Evolutionary conservation across 1,284 basidiomycete species (phyloP).

Genomic region (Ceratobasidium sp.): DNA sequence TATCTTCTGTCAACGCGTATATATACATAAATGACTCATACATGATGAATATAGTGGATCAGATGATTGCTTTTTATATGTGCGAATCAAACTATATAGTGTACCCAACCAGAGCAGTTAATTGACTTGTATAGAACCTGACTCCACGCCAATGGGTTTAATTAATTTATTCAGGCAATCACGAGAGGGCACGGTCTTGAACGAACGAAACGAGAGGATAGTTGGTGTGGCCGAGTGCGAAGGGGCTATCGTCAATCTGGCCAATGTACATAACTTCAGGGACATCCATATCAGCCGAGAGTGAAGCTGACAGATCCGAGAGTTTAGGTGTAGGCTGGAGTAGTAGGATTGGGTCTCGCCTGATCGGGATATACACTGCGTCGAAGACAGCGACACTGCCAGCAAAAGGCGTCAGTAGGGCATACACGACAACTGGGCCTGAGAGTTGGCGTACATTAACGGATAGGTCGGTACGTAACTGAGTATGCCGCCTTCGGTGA

Average conservation of each 20-base stretch:
- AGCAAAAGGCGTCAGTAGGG: conserved; percentile 40
- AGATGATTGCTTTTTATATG: no score
- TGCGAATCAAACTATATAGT: no score
- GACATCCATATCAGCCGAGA: conserved; percentile 52
- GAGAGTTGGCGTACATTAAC: conserved; percentile 57
- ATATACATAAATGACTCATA: no score
- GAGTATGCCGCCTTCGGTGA: conserved; percentile 57
- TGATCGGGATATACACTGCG: conserved; percentile 59
- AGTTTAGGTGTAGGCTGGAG: conserved; percentile 76
- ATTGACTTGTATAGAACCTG: no score
- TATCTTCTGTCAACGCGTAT: no score
- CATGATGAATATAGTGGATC: no score
- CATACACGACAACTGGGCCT: conserved; percentile 2
- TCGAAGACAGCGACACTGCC: conserved; percentile 78
- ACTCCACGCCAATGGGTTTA: no score
- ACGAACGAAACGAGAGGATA: conserved; percentile 79
- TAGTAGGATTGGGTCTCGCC: conserved; percentile 69
- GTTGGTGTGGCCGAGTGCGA: conserved; percentile 72
- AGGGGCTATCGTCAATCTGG: conserved; percentile 70
- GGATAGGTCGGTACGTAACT: conserved; percentile 65
- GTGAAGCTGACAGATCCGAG: conserved; percentile 55
- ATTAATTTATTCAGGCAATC: no score
- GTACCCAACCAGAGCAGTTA: no score
- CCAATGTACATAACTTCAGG: conserved; percentile 68
- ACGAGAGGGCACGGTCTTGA: no score